These are phyloP conservation scores for Carex scoparia DNA, from an alignment of 176 grass and related monocot genomes.

Conservation along the genomic window DNA sequence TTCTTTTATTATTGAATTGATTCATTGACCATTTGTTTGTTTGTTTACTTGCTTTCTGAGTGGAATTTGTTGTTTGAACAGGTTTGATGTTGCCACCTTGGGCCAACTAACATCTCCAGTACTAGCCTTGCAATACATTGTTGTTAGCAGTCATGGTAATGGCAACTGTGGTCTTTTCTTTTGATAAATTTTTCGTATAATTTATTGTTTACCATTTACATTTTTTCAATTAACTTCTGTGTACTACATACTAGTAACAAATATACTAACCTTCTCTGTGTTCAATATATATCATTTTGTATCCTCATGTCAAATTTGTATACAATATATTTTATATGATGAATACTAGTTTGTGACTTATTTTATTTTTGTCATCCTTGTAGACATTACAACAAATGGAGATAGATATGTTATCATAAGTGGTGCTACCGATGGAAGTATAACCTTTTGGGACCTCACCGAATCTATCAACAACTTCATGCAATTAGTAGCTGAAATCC, in stretches of 20 bases:
- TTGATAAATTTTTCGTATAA: slow-evolving; percentile 1
- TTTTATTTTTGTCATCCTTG: slow-evolving; percentile 10
- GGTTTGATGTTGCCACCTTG: slow-evolving; percentile 92
- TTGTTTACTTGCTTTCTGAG: slow-evolving; percentile 24
- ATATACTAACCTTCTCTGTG: neutral
- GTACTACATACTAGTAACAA: neutral
- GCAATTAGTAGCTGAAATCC: slow-evolving; percentile 52
- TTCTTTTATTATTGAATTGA: neutral
- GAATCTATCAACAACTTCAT: slow-evolving; percentile 57
- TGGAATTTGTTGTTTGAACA: slow-evolving; percentile 33
- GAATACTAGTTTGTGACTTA: neutral
- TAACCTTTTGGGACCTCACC: slow-evolving; percentile 91
- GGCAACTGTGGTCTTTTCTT: slow-evolving; percentile 18
- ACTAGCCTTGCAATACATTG: slow-evolving; percentile 60
- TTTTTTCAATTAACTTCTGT: neutral
- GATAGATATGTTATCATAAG: slow-evolving; percentile 61
- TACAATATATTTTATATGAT: neutral
- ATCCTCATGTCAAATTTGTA: neutral
- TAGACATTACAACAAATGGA: slow-evolving; percentile 31
- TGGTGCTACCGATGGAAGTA: slow-evolving; percentile 80
- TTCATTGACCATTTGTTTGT: slow-evolving; percentile 1
- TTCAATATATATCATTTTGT: neutral
- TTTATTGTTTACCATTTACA: neutral
- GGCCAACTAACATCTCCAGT: slow-evolving; percentile 63
- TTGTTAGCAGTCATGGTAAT: slow-evolving; percentile 27